Conservation (phyloP, 495 filamentous ascomycete species). For the Sphaerosporella brunnea region DNA sequence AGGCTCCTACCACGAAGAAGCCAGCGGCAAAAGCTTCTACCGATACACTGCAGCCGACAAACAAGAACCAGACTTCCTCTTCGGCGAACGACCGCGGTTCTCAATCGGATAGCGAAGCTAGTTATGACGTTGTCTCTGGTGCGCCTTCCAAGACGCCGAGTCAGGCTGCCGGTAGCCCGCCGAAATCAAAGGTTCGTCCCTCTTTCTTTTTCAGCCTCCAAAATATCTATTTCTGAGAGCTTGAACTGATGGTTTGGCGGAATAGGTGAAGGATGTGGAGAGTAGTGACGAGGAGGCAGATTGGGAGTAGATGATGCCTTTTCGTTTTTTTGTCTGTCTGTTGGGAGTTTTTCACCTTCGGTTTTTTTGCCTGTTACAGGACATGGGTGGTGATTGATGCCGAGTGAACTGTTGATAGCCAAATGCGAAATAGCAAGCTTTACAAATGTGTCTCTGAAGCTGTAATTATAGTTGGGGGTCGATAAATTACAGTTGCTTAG, state of each 20-base stretch:
- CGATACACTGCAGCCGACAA: constrained; percentile 17
- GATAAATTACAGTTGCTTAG: too few relatives aligned
- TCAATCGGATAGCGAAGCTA: constrained; percentile 25
- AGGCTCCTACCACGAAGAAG: background rate
- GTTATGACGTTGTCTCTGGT: constrained; percentile 25
- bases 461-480: too few relatives aligned
- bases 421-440: too few relatives aligned
- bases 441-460: too few relatives aligned
- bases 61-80: constrained; percentile 5
- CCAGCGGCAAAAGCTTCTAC: constrained; percentile 12
- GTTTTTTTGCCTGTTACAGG: too few relatives aligned
- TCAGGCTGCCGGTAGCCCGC: constrained; percentile 17
- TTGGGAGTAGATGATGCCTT: too few relatives aligned
- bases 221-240: background rate
- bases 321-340: too few relatives aligned
- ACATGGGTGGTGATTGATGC: too few relatives aligned
- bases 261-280: too few relatives aligned
- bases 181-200: constrained; percentile 14
- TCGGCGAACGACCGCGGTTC: constrained; percentile 15
- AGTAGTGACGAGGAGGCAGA: constrained; percentile 8
- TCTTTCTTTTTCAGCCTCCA: background rate
- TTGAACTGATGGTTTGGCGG: background rate
- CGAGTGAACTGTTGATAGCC: too few relatives aligned
- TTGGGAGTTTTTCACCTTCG: too few relatives aligned
- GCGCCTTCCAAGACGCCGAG: constrained; percentile 20